Evolutionary conservation across 2,329 filamentous ascomycete genomes (phyloP).

Genomic region (Trichophyton verrucosum): DNA sequence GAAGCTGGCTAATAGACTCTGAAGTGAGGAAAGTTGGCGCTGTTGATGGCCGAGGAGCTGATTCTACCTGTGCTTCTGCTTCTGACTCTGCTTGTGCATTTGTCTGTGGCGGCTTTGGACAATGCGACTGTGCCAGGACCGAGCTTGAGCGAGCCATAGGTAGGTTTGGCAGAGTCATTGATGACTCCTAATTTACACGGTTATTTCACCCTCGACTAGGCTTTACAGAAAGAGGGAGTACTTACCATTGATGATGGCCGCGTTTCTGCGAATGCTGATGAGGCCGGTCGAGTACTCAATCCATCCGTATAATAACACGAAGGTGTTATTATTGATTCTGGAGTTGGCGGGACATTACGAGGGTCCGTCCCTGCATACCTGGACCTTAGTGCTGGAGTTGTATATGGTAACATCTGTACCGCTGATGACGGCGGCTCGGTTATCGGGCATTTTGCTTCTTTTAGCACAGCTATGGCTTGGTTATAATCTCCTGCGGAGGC

Average conservation of each 20-base stretch:
- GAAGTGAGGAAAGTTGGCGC: constrained; percentile 19
- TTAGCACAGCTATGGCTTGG: constrained; percentile 30
- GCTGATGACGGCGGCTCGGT: constrained; percentile 24
- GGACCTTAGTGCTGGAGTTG: background rate
- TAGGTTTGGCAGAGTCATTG: constrained; percentile 2
- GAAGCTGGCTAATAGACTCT: constrained; percentile 22
- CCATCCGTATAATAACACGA: background rate
- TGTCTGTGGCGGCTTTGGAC: background rate
- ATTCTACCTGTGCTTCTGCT: background rate
- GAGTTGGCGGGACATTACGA: background rate
- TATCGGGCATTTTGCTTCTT: constrained; percentile 32
- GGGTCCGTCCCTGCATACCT: background rate
- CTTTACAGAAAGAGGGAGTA: background rate
- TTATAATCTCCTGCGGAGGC: constrained; percentile 29
- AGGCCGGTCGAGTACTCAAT: background rate
- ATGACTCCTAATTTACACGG: constrained; percentile 5
- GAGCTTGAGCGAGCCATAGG: constrained; percentile 1
- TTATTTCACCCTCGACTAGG: background rate
- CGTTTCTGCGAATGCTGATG: constrained; percentile 3
- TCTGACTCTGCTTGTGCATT: background rate
- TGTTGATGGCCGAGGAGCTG: constrained; percentile 17
- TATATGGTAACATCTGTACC: background rate
- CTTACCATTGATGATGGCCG: constrained; percentile 7
- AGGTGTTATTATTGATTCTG: background rate
- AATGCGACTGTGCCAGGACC: background rate